Evolutionary conservation across 2,329 filamentous ascomycete genomes (phyloP).

Genomic region (Beauveria sp.): DNA sequence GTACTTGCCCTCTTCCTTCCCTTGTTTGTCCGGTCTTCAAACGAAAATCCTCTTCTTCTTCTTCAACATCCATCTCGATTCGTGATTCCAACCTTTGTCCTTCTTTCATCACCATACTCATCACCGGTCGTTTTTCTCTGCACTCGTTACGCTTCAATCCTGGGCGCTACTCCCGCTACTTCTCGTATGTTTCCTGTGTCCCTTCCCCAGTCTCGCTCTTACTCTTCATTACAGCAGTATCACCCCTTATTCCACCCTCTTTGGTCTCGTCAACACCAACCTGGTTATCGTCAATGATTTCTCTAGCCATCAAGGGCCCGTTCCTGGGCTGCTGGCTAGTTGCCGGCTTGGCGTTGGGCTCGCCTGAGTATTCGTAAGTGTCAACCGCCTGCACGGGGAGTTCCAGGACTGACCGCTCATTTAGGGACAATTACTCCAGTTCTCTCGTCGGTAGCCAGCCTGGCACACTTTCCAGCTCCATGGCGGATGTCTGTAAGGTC

Average conservation of each 20-base stretch:
- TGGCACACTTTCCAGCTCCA: slow-evolving; percentile 15
- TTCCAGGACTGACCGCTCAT: background rate
- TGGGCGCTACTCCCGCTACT: background rate
- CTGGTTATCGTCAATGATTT: slow-evolving; percentile 6
- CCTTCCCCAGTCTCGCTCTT: background rate
- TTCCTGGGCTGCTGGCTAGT: slow-evolving; percentile 4
- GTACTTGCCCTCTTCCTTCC: background rate
- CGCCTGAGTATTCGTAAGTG: slow-evolving; percentile 8
- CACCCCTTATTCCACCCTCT: background rate
- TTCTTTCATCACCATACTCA: slow-evolving; percentile 1
- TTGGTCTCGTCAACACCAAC: background rate
- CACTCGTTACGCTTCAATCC: background rate
- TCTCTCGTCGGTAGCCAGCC: background rate
- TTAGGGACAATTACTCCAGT: background rate
- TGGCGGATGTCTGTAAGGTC: slow-evolving; percentile 3
- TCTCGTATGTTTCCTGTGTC: background rate
- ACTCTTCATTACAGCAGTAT: background rate
- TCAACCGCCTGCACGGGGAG: background rate
- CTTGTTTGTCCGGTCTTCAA: background rate
- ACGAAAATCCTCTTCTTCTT: background rate
- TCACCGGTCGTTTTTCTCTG: background rate
- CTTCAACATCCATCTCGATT: background rate
- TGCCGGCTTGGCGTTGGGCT: background rate
- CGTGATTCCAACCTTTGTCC: background rate
- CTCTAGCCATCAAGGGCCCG: background rate